A percentile compares a stretch with the other conserved stretches of the same genome.
phyloP scores from a whole-genome alignment of 1,139 yeast species.

The Kodamaea alishanica region DNA sequence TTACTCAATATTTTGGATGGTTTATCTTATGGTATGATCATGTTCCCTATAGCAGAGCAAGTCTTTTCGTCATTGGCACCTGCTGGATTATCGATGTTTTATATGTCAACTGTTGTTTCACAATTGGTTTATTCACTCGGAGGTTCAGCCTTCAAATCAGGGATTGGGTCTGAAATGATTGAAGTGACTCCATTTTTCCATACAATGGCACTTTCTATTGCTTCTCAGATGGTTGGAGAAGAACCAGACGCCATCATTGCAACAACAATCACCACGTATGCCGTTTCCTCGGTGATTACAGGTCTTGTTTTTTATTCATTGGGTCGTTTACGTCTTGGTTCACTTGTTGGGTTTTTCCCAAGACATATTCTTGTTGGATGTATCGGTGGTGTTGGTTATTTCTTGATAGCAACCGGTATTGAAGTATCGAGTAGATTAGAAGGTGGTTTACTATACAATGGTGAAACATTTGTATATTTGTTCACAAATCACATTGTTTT shows the following conservation, averaged over 20 bases:
- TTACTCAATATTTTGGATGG: constrained; percentile 87
- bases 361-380: constrained; percentile 94
- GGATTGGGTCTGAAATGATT: constrained; percentile 96
- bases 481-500: constrained; percentile 38
- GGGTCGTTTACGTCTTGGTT: constrained; percentile 79
- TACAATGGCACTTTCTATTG: constrained; percentile 79
- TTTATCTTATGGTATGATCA: constrained; percentile 92
- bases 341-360: constrained; percentile 91
- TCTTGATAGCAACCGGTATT: constrained; percentile 81
- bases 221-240: constrained; percentile 50
- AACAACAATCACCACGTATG: constrained; percentile 84
- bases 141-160: constrained; percentile 83
- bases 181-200: constrained; percentile 98
- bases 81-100: constrained; percentile 89
- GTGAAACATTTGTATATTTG: constrained; percentile 50
- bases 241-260: constrained; percentile 64
- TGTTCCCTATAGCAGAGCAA: constrained; percentile 85
- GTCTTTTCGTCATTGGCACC: constrained; percentile 78
- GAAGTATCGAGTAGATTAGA: constrained; percentile 82
- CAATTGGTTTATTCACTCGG: constrained; percentile 87
- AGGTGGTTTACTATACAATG: constrained; percentile 66
- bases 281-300: constrained; percentile 77
- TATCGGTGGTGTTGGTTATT: constrained; percentile 97
- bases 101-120: constrained; percentile 81
- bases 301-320: constrained; percentile 74